A percentile compares a stretch with the other conserved stretches of the same genome.
Conservation (phyloP, 164 flowering plant species). For the Nymphaea thermarum region DNA sequence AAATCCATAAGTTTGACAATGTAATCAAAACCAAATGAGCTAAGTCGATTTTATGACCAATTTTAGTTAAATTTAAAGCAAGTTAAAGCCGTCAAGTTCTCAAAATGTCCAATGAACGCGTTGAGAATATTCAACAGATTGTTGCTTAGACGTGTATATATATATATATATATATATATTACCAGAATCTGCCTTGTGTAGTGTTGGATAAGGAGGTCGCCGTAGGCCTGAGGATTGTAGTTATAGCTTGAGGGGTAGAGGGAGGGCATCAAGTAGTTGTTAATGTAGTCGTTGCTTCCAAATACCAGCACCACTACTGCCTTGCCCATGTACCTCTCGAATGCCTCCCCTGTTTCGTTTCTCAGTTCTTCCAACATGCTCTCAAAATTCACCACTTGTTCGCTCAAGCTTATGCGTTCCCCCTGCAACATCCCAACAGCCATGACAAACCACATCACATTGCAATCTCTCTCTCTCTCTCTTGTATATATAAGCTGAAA, state of each 20-base stretch:
- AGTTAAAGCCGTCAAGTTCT: neutral
- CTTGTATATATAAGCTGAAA: neutral
- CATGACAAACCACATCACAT: neutral
- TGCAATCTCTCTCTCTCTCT: constrained; percentile 1
- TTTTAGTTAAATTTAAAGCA: neutral
- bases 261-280: constrained; percentile 29
- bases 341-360: constrained; percentile 10
- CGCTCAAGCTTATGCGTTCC: constrained; percentile 40
- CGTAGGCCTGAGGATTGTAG: constrained; percentile 19
- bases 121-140: neutral
- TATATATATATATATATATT: neutral
- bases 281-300: constrained; percentile 42
- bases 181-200: constrained; percentile 32
- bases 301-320: constrained; percentile 17
- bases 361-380: constrained; percentile 34
- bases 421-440: constrained; percentile 31
- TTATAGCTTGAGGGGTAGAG: constrained; percentile 16
- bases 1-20: too few species aligned
- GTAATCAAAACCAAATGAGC: neutral
- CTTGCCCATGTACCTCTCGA: constrained; percentile 14
- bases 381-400: constrained; percentile 57
- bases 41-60: neutral
- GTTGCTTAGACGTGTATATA: neutral
- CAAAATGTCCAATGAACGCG: neutral
- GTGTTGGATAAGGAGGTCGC: constrained; percentile 22